Conservation (phyloP, 768 basidiomycete species). For the Lentinula lateritia region DNA sequence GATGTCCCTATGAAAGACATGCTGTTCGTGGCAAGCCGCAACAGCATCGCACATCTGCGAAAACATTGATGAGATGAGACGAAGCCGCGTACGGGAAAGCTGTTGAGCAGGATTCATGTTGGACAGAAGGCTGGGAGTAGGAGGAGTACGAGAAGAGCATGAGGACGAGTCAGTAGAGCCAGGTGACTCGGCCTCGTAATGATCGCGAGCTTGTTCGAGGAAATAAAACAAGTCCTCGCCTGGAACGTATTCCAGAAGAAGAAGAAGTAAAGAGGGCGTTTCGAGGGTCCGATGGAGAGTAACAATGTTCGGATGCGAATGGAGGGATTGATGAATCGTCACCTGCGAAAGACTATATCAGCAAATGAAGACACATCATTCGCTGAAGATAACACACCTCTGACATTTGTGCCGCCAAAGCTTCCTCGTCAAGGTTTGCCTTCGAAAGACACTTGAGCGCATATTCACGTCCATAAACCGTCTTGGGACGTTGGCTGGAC, state of each 20-base stretch:
- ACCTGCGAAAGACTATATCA: conserved; percentile 43
- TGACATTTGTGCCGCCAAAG: conserved; percentile 82
- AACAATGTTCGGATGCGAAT: conserved; percentile 88
- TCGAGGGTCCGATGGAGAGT: conserved; percentile 92
- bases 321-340: conserved; percentile 90
- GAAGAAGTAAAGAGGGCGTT: conserved; percentile 84
- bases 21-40: conserved; percentile 85
- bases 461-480: conserved; percentile 70
- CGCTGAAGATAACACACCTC: conserved; percentile 49
- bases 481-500: conserved; percentile 24
- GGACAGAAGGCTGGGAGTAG: conserved; percentile 89
- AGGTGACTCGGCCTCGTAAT: conserved; percentile 47
- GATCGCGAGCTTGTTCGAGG: conserved; percentile 92
- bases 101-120: conserved; percentile 74
- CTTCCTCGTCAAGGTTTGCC: conserved; percentile 85
- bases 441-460: conserved; percentile 98
- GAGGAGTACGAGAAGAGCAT: conserved; percentile 67
- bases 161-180: conserved; percentile 33
- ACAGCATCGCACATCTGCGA: conserved; percentile 98
- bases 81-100: conserved; percentile 81
- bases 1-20: conserved; percentile 95
- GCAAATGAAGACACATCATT: neutral
- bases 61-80: conserved; percentile 96
- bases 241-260: conserved; percentile 92
- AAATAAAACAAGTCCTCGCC: conserved; percentile 98